Conservation (phyloP, 495 filamentous ascomycete species). For the Pseudoneurospora amorphoporcata region DNA sequence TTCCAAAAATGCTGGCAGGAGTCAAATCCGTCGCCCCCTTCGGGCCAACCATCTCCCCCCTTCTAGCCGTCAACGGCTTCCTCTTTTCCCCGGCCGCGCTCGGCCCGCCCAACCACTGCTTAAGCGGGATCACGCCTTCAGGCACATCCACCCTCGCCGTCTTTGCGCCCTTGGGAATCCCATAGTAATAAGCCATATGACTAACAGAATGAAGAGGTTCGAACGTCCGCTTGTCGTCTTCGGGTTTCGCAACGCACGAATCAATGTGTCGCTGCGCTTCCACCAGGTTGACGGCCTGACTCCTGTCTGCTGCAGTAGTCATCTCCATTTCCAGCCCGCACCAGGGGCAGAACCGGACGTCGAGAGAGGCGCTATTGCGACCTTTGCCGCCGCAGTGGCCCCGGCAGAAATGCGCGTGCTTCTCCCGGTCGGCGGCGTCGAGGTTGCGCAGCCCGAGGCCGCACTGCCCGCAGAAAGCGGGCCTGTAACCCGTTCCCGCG, state of each 20-base stretch:
- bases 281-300: neutral
- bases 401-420: slow-evolving; percentile 5
- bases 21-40: neutral
- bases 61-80: neutral
- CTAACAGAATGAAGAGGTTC: neutral
- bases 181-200: neutral
- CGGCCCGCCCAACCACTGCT: neutral
- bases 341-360: slow-evolving; percentile 11
- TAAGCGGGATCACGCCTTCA: neutral
- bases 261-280: neutral
- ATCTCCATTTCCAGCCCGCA: slow-evolving; percentile 1
- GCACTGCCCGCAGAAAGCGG: slow-evolving; percentile 8
- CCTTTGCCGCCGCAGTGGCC: neutral
- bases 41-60: neutral
- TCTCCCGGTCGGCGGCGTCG: neutral
- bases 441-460: neutral
- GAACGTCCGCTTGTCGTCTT: neutral
- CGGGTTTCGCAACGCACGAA: neutral
- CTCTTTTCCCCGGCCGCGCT: neutral
- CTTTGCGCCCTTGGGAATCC: neutral
- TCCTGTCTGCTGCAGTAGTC: neutral
- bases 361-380: neutral
- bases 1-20: neutral
- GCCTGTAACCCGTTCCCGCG: neutral
- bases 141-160: neutral